These are phyloP conservation scores for Arabidopsis lyrata DNA, from an alignment of 441 rosid species.

Conservation along the genomic window DNA sequence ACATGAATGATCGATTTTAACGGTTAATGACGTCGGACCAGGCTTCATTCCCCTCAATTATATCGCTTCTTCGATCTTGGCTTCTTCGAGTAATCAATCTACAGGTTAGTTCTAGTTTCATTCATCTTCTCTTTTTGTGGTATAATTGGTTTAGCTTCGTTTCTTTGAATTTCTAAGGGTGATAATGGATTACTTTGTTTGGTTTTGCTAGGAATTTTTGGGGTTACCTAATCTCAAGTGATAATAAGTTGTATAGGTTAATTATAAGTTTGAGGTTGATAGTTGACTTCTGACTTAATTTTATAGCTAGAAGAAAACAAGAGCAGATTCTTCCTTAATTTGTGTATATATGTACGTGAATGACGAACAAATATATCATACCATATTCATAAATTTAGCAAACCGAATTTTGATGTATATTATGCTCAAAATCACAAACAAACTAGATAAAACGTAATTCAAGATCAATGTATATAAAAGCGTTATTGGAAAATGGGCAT, in stretches of 20 bases:
- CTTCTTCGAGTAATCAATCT: conserved; percentile 11
- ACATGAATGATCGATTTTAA: not conserved
- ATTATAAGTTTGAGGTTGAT: conserved; percentile 7
- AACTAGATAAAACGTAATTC: not conserved
- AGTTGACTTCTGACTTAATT: not conserved
- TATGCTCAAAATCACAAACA: not conserved
- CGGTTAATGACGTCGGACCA: conserved; percentile 48
- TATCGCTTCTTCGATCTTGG: conserved; percentile 40
- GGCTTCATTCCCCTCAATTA: conserved; percentile 50
- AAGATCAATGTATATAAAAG: not conserved
- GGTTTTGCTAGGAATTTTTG: not conserved
- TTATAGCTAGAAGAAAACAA: not conserved
- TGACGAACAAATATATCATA: not conserved
- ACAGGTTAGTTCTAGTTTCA: conserved; percentile 27
- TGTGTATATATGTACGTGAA: not conserved
- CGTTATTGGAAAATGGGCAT: no score
- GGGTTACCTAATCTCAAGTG: not conserved
- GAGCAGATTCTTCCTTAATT: not conserved
- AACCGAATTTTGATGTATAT: conserved; percentile 6
- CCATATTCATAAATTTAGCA: conserved; percentile 4
- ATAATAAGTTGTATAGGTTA: not conserved
- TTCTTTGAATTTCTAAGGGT: no score
- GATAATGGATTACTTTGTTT: not conserved
- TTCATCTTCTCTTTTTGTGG: not conserved
- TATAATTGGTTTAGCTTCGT: not conserved